Evolutionary conservation across 306 rosid species (phyloP), one percentile per base, ranked within the genome.

Genomic region (Cicer cuneatum): DNA sequence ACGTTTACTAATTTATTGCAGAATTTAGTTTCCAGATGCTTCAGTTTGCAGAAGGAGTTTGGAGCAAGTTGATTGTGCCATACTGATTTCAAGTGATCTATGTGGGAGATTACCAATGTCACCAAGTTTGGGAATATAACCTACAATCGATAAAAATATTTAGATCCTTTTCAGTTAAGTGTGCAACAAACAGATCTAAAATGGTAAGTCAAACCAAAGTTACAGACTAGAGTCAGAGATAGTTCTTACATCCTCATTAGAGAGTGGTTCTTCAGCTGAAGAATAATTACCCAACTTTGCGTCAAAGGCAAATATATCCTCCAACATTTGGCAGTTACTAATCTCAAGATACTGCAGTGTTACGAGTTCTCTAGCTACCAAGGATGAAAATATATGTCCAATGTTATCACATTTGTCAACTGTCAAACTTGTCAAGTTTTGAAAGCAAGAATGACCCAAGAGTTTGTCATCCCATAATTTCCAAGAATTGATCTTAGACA

Each of bases 61-160:
- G 69, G 0, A 18, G 41, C 11, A 0, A 42, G 7, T 43, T 72
- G 45, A 58, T 24, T 14, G 56, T 35, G 8, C 77, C 77, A 72
- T 43, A 72, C 12, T 7, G 45, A 57, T 14, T 58, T 43, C 16
- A 72, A 72, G 4, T 59, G 47, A 2, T 42, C 43, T 37, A 69
- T 4, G 16, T 51, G 10, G 5, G 10, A 2, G 37, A 69, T 15
- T 5, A 5, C 7, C 62, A 69, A 18, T 15, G 11, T 49, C 11
- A 1, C 56, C 16, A 69, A 51, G 47, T 69, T 69, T n/a, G 74
- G 74, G 5, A 69, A 18, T 49, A 35, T 51, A 48, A 48, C 73
- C 73, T 69, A 6, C 40, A 57, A 1, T 57, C 8, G 6, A 7
- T 12, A 57, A 11, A 11, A 10, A 24, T 29, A 29, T 6, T 29